Conservation (phyloP, 2,329 filamentous ascomycete species). For the Aureobasidium sp. region DNA sequence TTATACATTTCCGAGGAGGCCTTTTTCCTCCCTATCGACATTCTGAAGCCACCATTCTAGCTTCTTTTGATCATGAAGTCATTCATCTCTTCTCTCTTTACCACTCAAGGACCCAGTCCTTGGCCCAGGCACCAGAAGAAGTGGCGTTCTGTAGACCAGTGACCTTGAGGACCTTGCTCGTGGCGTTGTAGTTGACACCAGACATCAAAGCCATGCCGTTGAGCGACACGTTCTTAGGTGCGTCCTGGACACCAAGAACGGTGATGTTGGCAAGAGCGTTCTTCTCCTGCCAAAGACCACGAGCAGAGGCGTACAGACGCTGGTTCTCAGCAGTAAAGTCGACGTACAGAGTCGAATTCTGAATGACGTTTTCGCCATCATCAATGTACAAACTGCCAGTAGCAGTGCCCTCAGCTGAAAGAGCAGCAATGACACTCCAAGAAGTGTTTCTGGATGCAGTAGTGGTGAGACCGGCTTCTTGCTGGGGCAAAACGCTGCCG, state of each 20-base stretch:
- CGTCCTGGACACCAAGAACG: conserved; percentile 46
- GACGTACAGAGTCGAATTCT: conserved; percentile 48
- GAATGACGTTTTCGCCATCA: conserved; percentile 60
- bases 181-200: conserved; percentile 43
- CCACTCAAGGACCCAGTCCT: conserved; percentile 52
- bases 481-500: conserved; percentile 57
- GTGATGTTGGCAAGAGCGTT: conserved; percentile 56
- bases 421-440: conserved; percentile 59
- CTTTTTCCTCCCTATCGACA: not conserved
- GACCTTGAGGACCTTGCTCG: conserved; percentile 43
- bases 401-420: conserved; percentile 48
- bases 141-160: conserved; percentile 43
- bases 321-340: conserved; percentile 40
- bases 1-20: not conserved
- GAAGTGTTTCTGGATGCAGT: conserved; percentile 52
- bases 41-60: not conserved
- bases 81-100: not conserved
- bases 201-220: conserved; percentile 36
- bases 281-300: conserved; percentile 47
- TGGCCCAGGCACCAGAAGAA: conserved; percentile 46
- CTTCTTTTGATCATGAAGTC: not conserved
- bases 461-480: conserved; percentile 62
- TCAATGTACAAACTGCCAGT: conserved; percentile 61
- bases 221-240: conserved; percentile 40
- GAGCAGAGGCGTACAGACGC: conserved; percentile 41